phyloP scores from a whole-genome alignment of 2,329 filamentous ascomycete genomes.

The Alternaria dauci region DNA sequence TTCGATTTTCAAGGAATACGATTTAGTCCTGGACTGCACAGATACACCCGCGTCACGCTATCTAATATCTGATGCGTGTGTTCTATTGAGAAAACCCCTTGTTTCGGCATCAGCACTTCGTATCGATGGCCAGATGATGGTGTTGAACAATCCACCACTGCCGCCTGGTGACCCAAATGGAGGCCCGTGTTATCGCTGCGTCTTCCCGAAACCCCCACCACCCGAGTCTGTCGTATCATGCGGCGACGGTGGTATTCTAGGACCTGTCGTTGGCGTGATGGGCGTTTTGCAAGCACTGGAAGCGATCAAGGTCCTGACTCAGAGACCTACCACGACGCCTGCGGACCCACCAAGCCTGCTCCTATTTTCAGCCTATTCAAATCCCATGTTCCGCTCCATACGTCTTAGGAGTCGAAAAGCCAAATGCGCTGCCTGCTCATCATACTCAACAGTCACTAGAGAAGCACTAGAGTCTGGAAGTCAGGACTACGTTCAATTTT shows the following conservation, averaged over 20 bases:
- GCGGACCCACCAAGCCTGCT: slow-evolving; percentile 54
- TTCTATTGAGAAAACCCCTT: slow-evolving; percentile 79
- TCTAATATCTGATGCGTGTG: slow-evolving; percentile 88
- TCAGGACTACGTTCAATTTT: slow-evolving; percentile 87
- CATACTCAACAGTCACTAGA: slow-evolving; percentile 67
- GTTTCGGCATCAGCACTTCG: slow-evolving; percentile 90
- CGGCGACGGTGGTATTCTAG: slow-evolving; percentile 90
- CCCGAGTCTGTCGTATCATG: slow-evolving; percentile 84
- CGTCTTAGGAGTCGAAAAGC: slow-evolving; percentile 73
- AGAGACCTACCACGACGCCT: slow-evolving; percentile 30
- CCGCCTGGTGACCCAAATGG: slow-evolving; percentile 65
- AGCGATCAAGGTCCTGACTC: slow-evolving; percentile 80
- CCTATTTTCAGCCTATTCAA: slow-evolving; percentile 64
- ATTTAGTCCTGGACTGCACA: slow-evolving; percentile 91
- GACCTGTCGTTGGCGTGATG: slow-evolving; percentile 92
- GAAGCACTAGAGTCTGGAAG: slow-evolving; percentile 70
- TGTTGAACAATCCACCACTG: slow-evolving; percentile 81
- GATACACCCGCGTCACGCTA: slow-evolving; percentile 93
- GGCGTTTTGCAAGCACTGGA: slow-evolving; percentile 91
- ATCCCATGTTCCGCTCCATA: slow-evolving; percentile 74
- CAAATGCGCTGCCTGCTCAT: slow-evolving; percentile 80
- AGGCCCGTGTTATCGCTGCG: slow-evolving; percentile 91
- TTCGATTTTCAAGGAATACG: slow-evolving; percentile 73
- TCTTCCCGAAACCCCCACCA: slow-evolving; percentile 88
- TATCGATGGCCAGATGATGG: slow-evolving; percentile 87